phyloP scores from a whole-genome alignment of 2,329 filamentous ascomycete genomes.

The Verticillium longisporum region DNA sequence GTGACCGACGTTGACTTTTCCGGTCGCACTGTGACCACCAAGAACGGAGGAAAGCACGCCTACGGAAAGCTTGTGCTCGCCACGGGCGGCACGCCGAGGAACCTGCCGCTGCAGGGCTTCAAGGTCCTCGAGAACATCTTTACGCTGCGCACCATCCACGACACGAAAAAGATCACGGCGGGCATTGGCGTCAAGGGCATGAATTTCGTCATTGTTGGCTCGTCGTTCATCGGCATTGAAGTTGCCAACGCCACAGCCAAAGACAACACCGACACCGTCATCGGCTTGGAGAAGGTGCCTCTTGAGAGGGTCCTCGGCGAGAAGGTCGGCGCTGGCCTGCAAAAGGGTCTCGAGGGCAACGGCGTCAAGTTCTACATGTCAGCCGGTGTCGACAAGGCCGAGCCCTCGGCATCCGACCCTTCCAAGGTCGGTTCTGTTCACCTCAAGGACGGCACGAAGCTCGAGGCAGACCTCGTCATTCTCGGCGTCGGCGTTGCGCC shows the following conservation, averaged over 20 bases:
- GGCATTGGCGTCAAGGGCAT: conserved; percentile 80
- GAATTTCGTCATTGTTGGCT: conserved; percentile 88
- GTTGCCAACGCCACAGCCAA: conserved; percentile 76
- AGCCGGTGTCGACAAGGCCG: conserved; percentile 76
- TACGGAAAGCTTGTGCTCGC: conserved; percentile 90
- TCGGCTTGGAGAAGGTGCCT: conserved; percentile 83
- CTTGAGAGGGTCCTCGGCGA: conserved; percentile 81
- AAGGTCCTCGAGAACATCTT: conserved; percentile 86
- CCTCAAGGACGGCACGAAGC: conserved; percentile 76
- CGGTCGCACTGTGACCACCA: conserved; percentile 66
- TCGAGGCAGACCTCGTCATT: conserved; percentile 85
- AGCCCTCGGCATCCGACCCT: conserved; percentile 59
- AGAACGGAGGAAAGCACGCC: conserved; percentile 59
- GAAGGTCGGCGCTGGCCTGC: conserved; percentile 74
- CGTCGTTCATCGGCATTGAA: conserved; percentile 97
- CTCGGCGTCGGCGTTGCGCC: conserved; percentile 85
- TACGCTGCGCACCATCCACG: conserved; percentile 67
- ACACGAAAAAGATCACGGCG: conserved; percentile 69
- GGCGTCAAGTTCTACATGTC: conserved; percentile 84
- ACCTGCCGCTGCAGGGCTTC: conserved; percentile 75
- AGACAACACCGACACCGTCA: conserved; percentile 75
- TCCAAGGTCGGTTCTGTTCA: conserved; percentile 72
- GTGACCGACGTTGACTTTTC: conserved; percentile 74
- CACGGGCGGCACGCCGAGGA: conserved; percentile 72
- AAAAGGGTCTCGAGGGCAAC: conserved; percentile 71